Evolutionary conservation across 768 basidiomycete species (phyloP).

Genomic region (Chiua virens): DNA sequence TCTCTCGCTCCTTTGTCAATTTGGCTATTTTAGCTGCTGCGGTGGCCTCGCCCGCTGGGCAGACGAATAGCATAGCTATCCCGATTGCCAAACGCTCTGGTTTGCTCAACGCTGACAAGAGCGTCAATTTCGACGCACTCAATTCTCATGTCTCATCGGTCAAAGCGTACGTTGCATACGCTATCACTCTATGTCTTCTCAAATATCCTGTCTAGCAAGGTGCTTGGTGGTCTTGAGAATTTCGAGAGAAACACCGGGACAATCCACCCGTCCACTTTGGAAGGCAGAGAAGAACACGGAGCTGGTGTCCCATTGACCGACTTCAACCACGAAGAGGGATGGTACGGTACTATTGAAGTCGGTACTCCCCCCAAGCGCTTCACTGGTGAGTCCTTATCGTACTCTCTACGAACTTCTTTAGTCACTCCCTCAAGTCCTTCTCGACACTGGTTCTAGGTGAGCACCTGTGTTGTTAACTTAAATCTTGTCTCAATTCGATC

Average conservation of each 20-base stretch:
- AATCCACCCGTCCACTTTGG: neutral
- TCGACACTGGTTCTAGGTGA: slow-evolving; percentile 27
- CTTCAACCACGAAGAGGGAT: neutral
- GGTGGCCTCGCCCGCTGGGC: neutral
- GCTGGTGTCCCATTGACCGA: neutral
- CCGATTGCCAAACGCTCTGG: slow-evolving; percentile 8
- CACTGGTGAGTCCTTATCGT: neutral
- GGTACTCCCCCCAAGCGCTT: slow-evolving; percentile 5
- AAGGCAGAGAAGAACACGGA: neutral
- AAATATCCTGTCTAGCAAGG: neutral
- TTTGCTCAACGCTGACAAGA: slow-evolving; percentile 5
- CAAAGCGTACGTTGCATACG: neutral
- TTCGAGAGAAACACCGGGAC: slow-evolving; percentile 3
- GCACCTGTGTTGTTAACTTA: neutral
- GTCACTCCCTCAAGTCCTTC: slow-evolving; percentile 11
- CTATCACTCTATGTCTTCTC: too few relatives aligned
- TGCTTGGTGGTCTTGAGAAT: neutral
- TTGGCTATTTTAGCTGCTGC: slow-evolving; percentile 7
- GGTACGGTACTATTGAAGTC: slow-evolving; percentile 9
- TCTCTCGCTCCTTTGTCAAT: neutral
- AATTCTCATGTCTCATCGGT: neutral
- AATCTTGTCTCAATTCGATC: neutral
- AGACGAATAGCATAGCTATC: neutral
- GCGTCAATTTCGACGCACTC: neutral
- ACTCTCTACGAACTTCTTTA: neutral